A percentile compares a stretch with the other conserved stretches of the same genome.
phyloP scores from a whole-genome alignment of 306 rosid species.

The Mucuna pruriens region DNA sequence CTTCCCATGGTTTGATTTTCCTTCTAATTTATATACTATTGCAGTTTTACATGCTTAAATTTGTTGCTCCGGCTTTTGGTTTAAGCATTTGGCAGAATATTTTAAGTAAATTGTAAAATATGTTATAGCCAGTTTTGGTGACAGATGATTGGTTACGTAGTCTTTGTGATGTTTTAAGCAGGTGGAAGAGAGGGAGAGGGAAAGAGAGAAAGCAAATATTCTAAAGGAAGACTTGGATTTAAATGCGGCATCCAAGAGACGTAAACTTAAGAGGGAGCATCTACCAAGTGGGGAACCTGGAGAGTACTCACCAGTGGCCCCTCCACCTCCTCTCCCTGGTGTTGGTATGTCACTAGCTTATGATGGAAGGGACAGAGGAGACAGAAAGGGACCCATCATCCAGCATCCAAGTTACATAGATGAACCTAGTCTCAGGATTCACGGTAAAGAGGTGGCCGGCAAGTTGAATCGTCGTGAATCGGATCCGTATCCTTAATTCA shows the following conservation, averaged over 20 bases:
- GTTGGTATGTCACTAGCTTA: slow-evolving; percentile 67
- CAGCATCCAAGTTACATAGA: slow-evolving; percentile 78
- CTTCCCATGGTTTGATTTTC: neutral
- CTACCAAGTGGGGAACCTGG: slow-evolving; percentile 77
- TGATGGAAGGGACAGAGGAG: slow-evolving; percentile 94
- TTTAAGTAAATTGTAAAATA: no score
- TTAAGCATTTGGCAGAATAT: slow-evolving; percentile 12
- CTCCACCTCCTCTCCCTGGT: slow-evolving; percentile 65
- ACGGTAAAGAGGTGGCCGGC: slow-evolving; percentile 78
- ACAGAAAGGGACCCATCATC: slow-evolving; percentile 76
- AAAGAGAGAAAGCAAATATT: slow-evolving; percentile 79
- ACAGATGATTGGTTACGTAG: neutral
- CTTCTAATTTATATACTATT: slow-evolving; percentile 1
- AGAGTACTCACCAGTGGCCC: slow-evolving; percentile 89
- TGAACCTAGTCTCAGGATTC: slow-evolving; percentile 78
- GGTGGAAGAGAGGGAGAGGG: slow-evolving; percentile 77
- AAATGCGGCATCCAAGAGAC: slow-evolving; percentile 81
- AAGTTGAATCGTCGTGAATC: slow-evolving; percentile 90
- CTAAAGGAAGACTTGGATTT: slow-evolving; percentile 83
- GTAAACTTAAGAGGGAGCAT: slow-evolving; percentile 94
- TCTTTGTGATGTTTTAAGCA: slow-evolving; percentile 18
- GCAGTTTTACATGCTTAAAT: neutral
- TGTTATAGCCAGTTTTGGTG: no score
- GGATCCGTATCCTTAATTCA: slow-evolving; percentile 84
- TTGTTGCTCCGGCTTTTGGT: neutral